Evolutionary conservation across 2,329 filamentous ascomycete species (phyloP).

Genomic region (Xylariaceae sp.): DNA sequence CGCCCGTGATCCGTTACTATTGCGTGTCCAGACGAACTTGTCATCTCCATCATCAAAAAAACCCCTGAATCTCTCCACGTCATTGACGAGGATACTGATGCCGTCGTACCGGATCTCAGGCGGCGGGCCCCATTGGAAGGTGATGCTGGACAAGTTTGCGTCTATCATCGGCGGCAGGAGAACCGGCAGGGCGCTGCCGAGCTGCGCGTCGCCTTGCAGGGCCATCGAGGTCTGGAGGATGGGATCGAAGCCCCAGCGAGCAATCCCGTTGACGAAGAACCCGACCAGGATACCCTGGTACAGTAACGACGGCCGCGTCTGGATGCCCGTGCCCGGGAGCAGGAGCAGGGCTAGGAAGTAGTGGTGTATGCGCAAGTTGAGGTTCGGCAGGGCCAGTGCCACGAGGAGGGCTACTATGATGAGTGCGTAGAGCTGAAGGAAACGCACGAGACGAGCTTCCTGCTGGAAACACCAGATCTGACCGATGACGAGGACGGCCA

Average conservation of each 20-base stretch:
- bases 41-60: constrained; percentile 57
- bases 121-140: constrained; percentile 49
- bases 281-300: constrained; percentile 89
- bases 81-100: constrained; percentile 75
- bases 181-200: constrained; percentile 55
- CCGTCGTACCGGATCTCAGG: constrained; percentile 59
- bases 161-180: constrained; percentile 45
- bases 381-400: constrained; percentile 65
- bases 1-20: constrained; percentile 32
- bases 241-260: constrained; percentile 87
- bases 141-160: constrained; percentile 56
- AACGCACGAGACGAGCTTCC: constrained; percentile 73
- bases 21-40: constrained; percentile 56
- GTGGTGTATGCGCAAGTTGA: constrained; percentile 83
- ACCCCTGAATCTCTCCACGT: constrained; percentile 73
- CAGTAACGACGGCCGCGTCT: constrained; percentile 75
- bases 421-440: constrained; percentile 70
- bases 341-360: constrained; percentile 86
- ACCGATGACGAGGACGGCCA: constrained; percentile 62
- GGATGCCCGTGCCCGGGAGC: constrained; percentile 80
- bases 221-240: constrained; percentile 76
- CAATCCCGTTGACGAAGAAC: constrained; percentile 89
- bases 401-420: constrained; percentile 63
- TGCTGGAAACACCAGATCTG: constrained; percentile 84
- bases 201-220: constrained; percentile 62